Conservation (phyloP, 345 rosid species). For the Populus euphratica region DNA sequence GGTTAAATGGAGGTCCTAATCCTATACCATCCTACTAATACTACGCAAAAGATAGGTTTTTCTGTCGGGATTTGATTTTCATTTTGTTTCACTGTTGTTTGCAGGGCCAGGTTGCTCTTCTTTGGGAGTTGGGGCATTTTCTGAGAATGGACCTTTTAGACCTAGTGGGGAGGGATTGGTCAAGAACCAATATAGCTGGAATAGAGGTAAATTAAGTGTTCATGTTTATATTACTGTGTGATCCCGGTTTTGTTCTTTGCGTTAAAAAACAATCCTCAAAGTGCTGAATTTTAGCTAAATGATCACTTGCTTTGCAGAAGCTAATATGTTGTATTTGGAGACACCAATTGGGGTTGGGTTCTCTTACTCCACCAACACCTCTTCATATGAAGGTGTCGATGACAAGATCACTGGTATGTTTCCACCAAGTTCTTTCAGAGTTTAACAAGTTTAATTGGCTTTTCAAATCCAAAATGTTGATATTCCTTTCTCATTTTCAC, state of each 20-base stretch:
- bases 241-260: neutral
- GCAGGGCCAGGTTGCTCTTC: slow-evolving; percentile 98
- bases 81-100: slow-evolving; percentile 2
- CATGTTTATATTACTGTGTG: neutral
- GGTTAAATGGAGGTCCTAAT: slow-evolving; percentile 84
- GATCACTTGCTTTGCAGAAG: slow-evolving; percentile 51
- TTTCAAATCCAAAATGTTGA: neutral
- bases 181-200: slow-evolving; percentile 89
- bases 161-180: slow-evolving; percentile 72
- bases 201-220: slow-evolving; percentile 45
- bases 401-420: slow-evolving; percentile 77
- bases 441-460: neutral
- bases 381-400: slow-evolving; percentile 58
- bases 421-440: slow-evolving; percentile 5
- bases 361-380: slow-evolving; percentile 70
- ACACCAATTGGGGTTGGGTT: slow-evolving; percentile 96
- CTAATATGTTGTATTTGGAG: slow-evolving; percentile 89
- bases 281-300: slow-evolving; percentile 13
- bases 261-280: neutral
- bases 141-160: slow-evolving; percentile 96
- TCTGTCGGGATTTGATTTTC: neutral
- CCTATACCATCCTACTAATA: neutral
- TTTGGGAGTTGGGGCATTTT: slow-evolving; percentile 92
- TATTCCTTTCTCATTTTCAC: neutral
- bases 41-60: neutral